These are phyloP conservation scores for Sporothrix curviconia DNA, from an alignment of 2,329 filamentous ascomycete genomes.

Conservation along the genomic window DNA sequence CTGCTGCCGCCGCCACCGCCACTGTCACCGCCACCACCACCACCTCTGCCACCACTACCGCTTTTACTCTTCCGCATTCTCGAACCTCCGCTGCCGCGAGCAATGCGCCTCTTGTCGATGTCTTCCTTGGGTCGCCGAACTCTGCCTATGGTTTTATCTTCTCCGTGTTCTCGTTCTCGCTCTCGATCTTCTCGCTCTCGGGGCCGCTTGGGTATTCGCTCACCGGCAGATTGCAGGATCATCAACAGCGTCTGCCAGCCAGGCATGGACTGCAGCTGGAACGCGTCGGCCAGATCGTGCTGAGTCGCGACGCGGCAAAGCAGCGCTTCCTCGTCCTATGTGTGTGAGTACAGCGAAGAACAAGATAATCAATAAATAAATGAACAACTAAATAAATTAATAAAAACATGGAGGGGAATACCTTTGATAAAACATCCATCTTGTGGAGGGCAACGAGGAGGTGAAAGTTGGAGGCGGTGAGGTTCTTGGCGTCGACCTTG, in stretches of 20 bases:
- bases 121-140: not conserved
- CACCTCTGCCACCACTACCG: not conserved
- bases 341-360: too few relatives aligned
- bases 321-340: conserved; percentile 85
- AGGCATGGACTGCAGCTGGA: conserved; percentile 75
- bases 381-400: conserved; percentile 6
- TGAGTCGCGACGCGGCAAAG: conserved; percentile 78
- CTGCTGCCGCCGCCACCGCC: not conserved
- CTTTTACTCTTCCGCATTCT: not conserved
- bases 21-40: not conserved
- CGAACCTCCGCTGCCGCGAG: not conserved
- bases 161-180: conserved; percentile 8
- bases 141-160: conserved; percentile 11
- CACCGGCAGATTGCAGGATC: conserved; percentile 95
- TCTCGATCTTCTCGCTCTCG: conserved; percentile 31
- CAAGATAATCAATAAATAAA: not conserved
- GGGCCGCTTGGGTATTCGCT: conserved; percentile 77
- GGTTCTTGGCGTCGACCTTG: conserved; percentile 49
- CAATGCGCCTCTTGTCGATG: conserved; percentile 1
- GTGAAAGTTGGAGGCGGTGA: conserved; percentile 85
- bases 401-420: conserved; percentile 35
- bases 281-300: conserved; percentile 72
- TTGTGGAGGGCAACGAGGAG: conserved; percentile 79
- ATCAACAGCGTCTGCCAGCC: conserved; percentile 92
- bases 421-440: conserved; percentile 78